These are phyloP conservation scores for Cicer judaicum DNA, from an alignment of 306 rosid genomes.

Conservation along the genomic window DNA sequence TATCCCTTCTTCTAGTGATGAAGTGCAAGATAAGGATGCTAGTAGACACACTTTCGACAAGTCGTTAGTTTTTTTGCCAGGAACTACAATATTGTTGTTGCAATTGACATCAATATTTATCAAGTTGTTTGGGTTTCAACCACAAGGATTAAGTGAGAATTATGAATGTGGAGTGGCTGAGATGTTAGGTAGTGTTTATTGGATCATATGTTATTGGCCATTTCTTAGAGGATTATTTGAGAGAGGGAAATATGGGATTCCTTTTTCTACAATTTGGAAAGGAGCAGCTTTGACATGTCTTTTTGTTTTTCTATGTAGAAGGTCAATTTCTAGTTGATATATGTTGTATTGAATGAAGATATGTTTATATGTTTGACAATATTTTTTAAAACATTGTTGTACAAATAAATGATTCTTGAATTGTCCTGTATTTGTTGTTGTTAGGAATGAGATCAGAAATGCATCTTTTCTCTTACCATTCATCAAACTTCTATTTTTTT, in stretches of 20 bases:
- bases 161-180: constrained; percentile 59
- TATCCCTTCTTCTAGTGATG: constrained; percentile 17
- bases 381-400: background rate
- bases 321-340: constrained; percentile 13
- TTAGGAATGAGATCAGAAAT: no score
- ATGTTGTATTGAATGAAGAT: background rate
- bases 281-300: constrained; percentile 49
- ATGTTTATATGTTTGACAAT: constrained; percentile 1
- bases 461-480: no score
- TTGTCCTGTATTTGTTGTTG: no score
- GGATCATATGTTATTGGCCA: constrained; percentile 60
- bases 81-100: constrained; percentile 62
- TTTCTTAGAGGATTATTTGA: constrained; percentile 64
- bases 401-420: background rate
- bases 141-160: background rate
- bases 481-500: no score
- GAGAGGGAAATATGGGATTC: constrained; percentile 69
- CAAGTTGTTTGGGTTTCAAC: constrained; percentile 43
- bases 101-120: constrained; percentile 52
- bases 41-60: constrained; percentile 58
- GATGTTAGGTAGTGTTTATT: constrained; percentile 49
- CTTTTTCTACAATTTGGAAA: constrained; percentile 52
- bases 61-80: constrained; percentile 62
- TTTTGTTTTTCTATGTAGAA: constrained; percentile 52
- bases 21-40: constrained; percentile 17